Conservation (phyloP, 768 basidiomycete genomes). For the Lyophyllum decastes region DNA sequence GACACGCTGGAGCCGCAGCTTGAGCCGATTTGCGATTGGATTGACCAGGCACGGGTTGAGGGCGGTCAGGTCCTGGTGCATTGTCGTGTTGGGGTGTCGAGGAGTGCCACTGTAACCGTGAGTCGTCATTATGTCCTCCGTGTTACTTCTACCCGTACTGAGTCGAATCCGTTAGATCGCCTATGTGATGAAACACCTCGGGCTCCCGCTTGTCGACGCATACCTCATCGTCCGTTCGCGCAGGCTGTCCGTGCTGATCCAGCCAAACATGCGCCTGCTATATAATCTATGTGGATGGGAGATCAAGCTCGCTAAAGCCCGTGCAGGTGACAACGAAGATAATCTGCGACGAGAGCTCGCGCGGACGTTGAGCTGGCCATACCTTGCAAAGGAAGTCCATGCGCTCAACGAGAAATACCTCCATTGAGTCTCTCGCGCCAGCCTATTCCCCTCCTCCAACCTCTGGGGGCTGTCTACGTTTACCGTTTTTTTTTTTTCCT, state of each 20-base stretch:
- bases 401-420: slow-evolving; percentile 84
- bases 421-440: slow-evolving; percentile 19
- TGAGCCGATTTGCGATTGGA: slow-evolving; percentile 89
- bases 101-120: slow-evolving; percentile 91
- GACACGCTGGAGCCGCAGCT: slow-evolving; percentile 91
- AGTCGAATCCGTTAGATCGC: slow-evolving; percentile 64
- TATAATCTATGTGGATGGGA: slow-evolving; percentile 97
- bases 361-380: slow-evolving; percentile 80
- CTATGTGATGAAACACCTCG: slow-evolving; percentile 93
- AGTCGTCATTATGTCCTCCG: slow-evolving; percentile 9
- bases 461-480: neutral
- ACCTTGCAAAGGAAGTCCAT: slow-evolving; percentile 83
- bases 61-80: slow-evolving; percentile 95
- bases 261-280: slow-evolving; percentile 94
- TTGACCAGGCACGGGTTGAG: slow-evolving; percentile 76
- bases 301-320: slow-evolving; percentile 81
- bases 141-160: neutral
- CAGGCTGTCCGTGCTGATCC: slow-evolving; percentile 85
- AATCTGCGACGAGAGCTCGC: slow-evolving; percentile 60
- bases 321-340: slow-evolving; percentile 53
- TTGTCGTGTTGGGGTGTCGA: slow-evolving; percentile 97
- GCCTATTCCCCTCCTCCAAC: neutral
- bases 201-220: slow-evolving; percentile 85
- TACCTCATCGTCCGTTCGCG: slow-evolving; percentile 92
- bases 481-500: neutral